Base-by-base conservation (phyloP, 2,329 filamentous ascomycete genomes). In the Hypomyces perniciosus region DNA sequence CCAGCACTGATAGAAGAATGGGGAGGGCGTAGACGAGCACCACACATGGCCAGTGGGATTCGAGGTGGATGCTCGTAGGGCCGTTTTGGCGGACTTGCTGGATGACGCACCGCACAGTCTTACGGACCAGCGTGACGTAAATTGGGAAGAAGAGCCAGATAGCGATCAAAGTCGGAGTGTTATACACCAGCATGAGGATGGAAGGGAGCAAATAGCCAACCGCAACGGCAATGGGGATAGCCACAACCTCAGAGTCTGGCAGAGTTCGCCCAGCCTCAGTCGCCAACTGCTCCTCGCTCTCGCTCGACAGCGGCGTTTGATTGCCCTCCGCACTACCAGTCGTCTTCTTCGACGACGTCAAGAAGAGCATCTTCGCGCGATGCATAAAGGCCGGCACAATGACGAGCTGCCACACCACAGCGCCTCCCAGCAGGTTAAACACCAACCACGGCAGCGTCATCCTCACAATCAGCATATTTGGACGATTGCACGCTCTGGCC, bases 241-340 rank as follows among this genome's bases (percentile, higher is more conserved):
- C 81, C 51, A 82, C 72, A 52, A 78, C 76, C 62, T 86, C 83
- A 2, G 78, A 67, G 26, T 64, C 65, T 6, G 67, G 65, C 9
- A 79, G 62, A 52, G 72, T 69, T 7, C 74, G 68, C 8, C 54
- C 56, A 6, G 48, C 55, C 8, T 61, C 58, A 10, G 48, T 57
- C 7, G 45, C 10, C 10, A 48, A 27, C 12, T 33, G 28, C 26
- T 8, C 35, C 13, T 46, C 50, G 12, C 13, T 37, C 34, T 58
- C 45, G 4, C 51, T 53, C 34, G 40, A 50, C 38, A 9, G 35
- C 44, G 3, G 10, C 9, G 35, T 5, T 85, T 79, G 46, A 75
- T 79, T 9, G 72, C 76, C 2, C 65, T 86, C 10, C 62, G 88
- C 12, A 72, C 76, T 27, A 78, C 72, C 6, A 67, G 84, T 12